Percentiles rank a stretch among this genome's conserved stretches.
Conservation (phyloP, 2,329 filamentous ascomycete genomes). For the Kalmusia sp. region DNA sequence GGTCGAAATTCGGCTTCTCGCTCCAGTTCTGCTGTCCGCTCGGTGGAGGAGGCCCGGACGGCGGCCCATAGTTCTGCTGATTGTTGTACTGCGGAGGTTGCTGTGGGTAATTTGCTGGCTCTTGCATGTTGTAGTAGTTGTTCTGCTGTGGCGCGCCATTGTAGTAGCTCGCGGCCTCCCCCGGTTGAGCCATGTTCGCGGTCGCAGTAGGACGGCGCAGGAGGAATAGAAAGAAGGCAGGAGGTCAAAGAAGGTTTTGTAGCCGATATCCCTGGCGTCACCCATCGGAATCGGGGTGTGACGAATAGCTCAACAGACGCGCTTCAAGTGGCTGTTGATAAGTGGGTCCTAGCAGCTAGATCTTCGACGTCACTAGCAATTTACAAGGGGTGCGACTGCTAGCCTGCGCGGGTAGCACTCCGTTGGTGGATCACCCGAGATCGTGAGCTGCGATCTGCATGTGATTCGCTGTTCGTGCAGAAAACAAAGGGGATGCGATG, state of each 20-base stretch:
- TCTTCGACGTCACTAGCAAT: constrained; percentile 7
- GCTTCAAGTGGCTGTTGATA: constrained; percentile 4
- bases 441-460: background rate
- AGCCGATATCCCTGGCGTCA: constrained; percentile 1
- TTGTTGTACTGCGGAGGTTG: constrained; percentile 39
- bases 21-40: constrained; percentile 37
- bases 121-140: constrained; percentile 40
- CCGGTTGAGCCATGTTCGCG: constrained; percentile 37
- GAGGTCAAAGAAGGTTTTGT: background rate
- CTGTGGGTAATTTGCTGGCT: constrained; percentile 35
- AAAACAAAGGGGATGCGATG: background rate
- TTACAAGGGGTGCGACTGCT: background rate
- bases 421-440: constrained; percentile 3
- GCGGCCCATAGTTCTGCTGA: constrained; percentile 36
- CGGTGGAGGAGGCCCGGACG: constrained; percentile 28
- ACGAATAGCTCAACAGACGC: background rate
- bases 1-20: constrained; percentile 69
- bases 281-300: background rate
- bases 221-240: background rate
- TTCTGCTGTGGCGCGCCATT: constrained; percentile 29
- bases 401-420: background rate
- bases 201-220: background rate
- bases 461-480: background rate
- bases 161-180: constrained; percentile 51
- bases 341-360: background rate